phyloP scores from a whole-genome alignment of 2,329 filamentous ascomycete species.

The Aspergillus melleus region DNA sequence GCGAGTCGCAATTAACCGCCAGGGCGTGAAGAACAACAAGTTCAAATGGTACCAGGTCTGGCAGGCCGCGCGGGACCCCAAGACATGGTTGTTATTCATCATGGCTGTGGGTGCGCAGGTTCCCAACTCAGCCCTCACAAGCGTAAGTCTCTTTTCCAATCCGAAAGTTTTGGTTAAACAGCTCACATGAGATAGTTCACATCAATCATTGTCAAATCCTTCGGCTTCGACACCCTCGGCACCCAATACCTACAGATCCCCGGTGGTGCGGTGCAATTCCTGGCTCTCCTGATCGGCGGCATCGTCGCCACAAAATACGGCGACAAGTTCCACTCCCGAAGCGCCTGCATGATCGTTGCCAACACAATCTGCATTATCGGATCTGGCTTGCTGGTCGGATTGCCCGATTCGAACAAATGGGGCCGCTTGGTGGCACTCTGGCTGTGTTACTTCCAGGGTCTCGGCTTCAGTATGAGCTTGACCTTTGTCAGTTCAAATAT shows the following conservation, averaged over 20 bases:
- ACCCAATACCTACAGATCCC: slow-evolving; percentile 62
- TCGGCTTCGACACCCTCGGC: slow-evolving; percentile 50
- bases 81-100: slow-evolving; percentile 61
- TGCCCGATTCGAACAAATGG: slow-evolving; percentile 56
- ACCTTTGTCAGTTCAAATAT: slow-evolving; percentile 57
- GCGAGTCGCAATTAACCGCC: slow-evolving; percentile 52
- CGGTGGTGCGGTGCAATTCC: slow-evolving; percentile 58
- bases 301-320: slow-evolving; percentile 52
- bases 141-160: slow-evolving; percentile 20
- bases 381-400: slow-evolving; percentile 52
- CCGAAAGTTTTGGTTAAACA: not conserved
- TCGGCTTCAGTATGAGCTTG: slow-evolving; percentile 55
- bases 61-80: slow-evolving; percentile 54
- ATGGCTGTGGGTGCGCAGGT: slow-evolving; percentile 56
- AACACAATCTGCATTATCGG: slow-evolving; percentile 58
- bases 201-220: slow-evolving; percentile 50
- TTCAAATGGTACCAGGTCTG: slow-evolving; percentile 50
- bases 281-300: slow-evolving; percentile 53
- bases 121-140: slow-evolving; percentile 58
- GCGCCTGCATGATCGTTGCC: slow-evolving; percentile 57
- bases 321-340: slow-evolving; percentile 50
- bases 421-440: slow-evolving; percentile 58
- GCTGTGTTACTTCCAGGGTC: slow-evolving; percentile 57
- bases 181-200: slow-evolving; percentile 36
- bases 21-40: slow-evolving; percentile 56